Evolutionary conservation across 2,329 filamentous ascomycete species (phyloP), one percentile per base, ranked within the genome.

Genomic region (Leptodontidium sp.): DNA sequence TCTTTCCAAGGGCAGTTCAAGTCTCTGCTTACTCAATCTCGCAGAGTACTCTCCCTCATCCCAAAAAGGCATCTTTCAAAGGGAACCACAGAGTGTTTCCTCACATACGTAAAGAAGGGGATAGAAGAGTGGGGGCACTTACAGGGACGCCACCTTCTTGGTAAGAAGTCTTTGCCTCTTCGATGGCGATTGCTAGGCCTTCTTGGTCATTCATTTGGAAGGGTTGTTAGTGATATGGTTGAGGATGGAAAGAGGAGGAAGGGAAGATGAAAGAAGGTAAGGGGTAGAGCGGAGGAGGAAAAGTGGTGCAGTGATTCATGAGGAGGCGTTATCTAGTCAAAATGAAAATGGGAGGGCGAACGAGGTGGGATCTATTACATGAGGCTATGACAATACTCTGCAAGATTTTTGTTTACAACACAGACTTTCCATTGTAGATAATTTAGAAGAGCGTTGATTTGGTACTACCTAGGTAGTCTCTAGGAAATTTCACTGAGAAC

Each of bases 111-210:
- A 53, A 29, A 21, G 65, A 67, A 62, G 5, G 26, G 7, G 29
- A 7, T n/a, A 40, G 26, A 50, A 61, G 53, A 52, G 49, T 26
- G 65, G 62, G 21, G 52, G 17, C 50, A 68, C 80, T 68, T 77
- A 85, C 84, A 59, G 84, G 84, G 26, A 86, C 79, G 15, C 84
- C 84, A 5, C 84, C 84, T 74, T 85, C 83, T 15, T 77, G 74
- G 68, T 82, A 85, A 15, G 82, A 79, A 21, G 77, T 75, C 71
- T 79, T 80, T 26, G 84, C 84, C 73, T 86, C 84, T 65, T 83
- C 81, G 40, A 83, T 76, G 45, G 84, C 83, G 50, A 86, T 80
- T 4, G 80, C 79, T 47, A 84, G 78, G 38, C 78, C 82, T 72
- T 81, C 79, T 66, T 79, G 71, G 66, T 84, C 81, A 68, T 83